These are phyloP conservation scores for Cladosporium velox DNA, from an alignment of 2,329 filamentous ascomycete genomes.

Conservation along the genomic window DNA sequence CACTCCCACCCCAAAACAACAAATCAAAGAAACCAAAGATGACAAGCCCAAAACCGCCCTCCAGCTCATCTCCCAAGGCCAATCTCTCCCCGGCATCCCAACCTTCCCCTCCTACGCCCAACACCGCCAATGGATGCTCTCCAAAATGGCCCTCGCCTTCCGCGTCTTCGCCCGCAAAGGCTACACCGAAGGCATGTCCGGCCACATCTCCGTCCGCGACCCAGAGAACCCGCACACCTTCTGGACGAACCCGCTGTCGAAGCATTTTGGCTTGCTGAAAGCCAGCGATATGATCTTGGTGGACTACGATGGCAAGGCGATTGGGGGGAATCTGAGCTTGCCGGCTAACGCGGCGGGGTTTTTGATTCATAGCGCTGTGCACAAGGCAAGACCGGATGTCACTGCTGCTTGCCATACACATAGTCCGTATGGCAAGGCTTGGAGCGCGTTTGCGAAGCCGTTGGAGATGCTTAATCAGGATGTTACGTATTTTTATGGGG, in stretches of 20 bases:
- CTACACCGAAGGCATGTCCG: slow-evolving; percentile 68
- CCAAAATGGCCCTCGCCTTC: slow-evolving; percentile 68
- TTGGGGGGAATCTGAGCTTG: slow-evolving; percentile 62
- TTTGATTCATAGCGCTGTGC: slow-evolving; percentile 68
- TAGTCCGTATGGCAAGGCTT: slow-evolving; percentile 66
- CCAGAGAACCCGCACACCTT: slow-evolving; percentile 62
- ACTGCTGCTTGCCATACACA: slow-evolving; percentile 72
- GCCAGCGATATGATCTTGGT: slow-evolving; percentile 69
- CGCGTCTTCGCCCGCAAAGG: slow-evolving; percentile 66
- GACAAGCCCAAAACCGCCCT: slow-evolving; percentile 34
- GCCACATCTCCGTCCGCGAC: slow-evolving; percentile 68
- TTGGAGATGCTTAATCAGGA: slow-evolving; percentile 73
- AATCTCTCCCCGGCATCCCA: slow-evolving; percentile 56
- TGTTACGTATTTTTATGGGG: slow-evolving; percentile 63
- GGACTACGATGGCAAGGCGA: slow-evolving; percentile 62
- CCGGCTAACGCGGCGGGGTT: slow-evolving; percentile 70
- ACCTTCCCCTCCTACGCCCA: slow-evolving; percentile 55
- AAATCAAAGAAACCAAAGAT: neutral
- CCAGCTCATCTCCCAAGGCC: slow-evolving; percentile 49
- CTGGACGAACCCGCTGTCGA: slow-evolving; percentile 69
- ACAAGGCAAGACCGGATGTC: slow-evolving; percentile 67
- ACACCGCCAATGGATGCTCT: slow-evolving; percentile 64
- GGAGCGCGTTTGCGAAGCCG: slow-evolving; percentile 63
- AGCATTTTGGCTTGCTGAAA: slow-evolving; percentile 66
- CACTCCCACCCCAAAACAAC: slow-evolving; percentile 20